Base-by-base conservation (phyloP, 2,329 filamentous ascomycete species). In the Fusarium udum region DNA sequence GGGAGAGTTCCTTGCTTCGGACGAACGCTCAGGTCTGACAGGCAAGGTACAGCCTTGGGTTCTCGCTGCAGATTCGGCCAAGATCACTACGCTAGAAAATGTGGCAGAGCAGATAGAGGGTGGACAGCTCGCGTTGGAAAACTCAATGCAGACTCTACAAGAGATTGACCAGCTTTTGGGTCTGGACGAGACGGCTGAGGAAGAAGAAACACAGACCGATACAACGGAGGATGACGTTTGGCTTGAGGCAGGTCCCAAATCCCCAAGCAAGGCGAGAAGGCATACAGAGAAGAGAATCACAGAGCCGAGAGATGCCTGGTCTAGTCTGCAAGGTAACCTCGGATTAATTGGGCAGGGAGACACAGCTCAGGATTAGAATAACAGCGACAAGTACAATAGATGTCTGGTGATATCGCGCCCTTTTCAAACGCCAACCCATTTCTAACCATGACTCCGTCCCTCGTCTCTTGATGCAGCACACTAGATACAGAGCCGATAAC, bases 61-160 rank as follows among this genome's bases (percentile, higher is more conserved):
- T 14, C 86, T 85, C 73, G 89, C 90, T 4, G 87, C 89, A 4
- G 87, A 91, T 63, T 85, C 88, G 7, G 88, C 89, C 73, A 90
- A 90, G 74, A 87, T 90, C 61, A 81, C 85, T 4, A 90, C 86
- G 2, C 84, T 90, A 16, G 89, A 91, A 75, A 80, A 83, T 14
- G 87, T 92, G 16, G 86, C 87, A 14, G 89, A 91, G 76, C 88
- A 86, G 69, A 84, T 92, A 6, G 89, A 92, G 59, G 83, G 85
- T 59, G 90, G 90, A 1, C 87, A 90, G 73, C 76, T 87, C 18
- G 87, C 88, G 6, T 80, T 92, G 26, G 87, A 89, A 62, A 83
- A 84, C 24, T 87, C 88, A 18, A 86, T 87, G 77, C 80, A 83
- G 56, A 81, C 82, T 3, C 75, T 92, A 7, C 80, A 81, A n/a